Evolutionary conservation across 805 yeast species (phyloP), one percentile per base, ranked within the genome.

Genomic region (Pichia paraexigua): DNA sequence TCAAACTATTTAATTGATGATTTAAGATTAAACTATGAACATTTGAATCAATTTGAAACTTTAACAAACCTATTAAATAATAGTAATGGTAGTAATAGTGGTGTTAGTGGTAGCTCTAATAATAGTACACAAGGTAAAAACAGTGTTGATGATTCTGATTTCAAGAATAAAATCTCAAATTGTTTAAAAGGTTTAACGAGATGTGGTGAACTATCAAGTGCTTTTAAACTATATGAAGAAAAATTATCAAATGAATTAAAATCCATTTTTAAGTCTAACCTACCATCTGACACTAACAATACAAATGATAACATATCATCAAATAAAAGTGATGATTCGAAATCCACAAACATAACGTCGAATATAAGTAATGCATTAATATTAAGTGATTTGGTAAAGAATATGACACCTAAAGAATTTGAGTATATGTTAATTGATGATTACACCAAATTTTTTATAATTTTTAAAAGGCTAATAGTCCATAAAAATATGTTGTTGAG

Each of bases 401-500:
- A 78, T 2, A 74, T 89, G 75, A 74, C 89, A 0, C 85, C 94
- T 0, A 66, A 69, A 15, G 96, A 88, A 53, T 90, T 90, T 62
- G 88, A 86, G 59, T 71, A 68, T 1, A 84, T 90, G 87, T 64
- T 88, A 43, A 65, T 74, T 2, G 71, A 70, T 28, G 82, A 83
- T 5, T 87, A 78, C 57, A 68, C 87, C 0, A 75, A 79, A 21
- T 71, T 85, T 3, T 79, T 89, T 0, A 95, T 86, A 60, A 82
- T 88, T 20, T 70, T 90, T 25, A 72, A 92, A 55, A 75, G 96
- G 52, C 70, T 91, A 30, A 80, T 87, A 1, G 70, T 79, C 10
- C 96, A 90, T 53, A 95, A 90, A 62, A 90, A 89, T 64, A 59
- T 87, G 5, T 66, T 92, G 28, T 72, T 94, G 15, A 94, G 88